Base-by-base conservation (phyloP, 768 basidiomycete genomes). In the Suillus occidentalis region DNA sequence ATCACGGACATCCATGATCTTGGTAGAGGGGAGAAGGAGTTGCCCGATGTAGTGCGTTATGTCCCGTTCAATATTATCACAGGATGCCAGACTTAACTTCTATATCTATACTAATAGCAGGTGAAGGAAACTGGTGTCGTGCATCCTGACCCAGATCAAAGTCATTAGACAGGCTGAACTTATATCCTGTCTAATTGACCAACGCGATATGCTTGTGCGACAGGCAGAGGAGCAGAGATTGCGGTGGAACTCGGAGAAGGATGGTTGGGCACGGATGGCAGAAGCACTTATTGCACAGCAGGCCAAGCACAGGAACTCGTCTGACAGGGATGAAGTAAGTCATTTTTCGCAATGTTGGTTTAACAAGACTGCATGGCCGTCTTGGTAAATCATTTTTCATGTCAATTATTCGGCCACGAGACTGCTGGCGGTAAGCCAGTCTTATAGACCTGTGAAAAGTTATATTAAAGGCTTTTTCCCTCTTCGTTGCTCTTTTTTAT, bases 251-350 rank as follows among this genome's bases (percentile, higher is more conserved):
- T 81, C 84, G 1, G 90, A 92, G 72, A 82, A 83, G 69, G 84
- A 85, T 18, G 79, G 83, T 3, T 92, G 90, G 88, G 83, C 81
- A 6, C 79, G 90, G 63, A 85, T 83, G 68, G 85, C 89, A 1
- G 90, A 92, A 67, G 89, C 88, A 9, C 78, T 92, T 42, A 79
- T 90, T 63, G 72, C 79, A 3, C 84, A 76, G 49, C 73, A 84
- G 53, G 78, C 82, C 53, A 80, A 79, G 63, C 83, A 75, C 50
- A 73, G 77, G n/a, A 71, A 72, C 7, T 72, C 69, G 18, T 67
- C 70, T 16, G 73, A 77, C 6, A 81, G 75, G 63, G 80, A 82
- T 60, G 84, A 86, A 73, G 86, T 85, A 56, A 66, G 80, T 66
- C 63, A 57, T n/a, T 14, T 34, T 6, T 18, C 28, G 49, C 13